phyloP scores from a whole-genome alignment of 2,329 filamentous ascomycete species.

The Botrytis fragariae region DNA sequence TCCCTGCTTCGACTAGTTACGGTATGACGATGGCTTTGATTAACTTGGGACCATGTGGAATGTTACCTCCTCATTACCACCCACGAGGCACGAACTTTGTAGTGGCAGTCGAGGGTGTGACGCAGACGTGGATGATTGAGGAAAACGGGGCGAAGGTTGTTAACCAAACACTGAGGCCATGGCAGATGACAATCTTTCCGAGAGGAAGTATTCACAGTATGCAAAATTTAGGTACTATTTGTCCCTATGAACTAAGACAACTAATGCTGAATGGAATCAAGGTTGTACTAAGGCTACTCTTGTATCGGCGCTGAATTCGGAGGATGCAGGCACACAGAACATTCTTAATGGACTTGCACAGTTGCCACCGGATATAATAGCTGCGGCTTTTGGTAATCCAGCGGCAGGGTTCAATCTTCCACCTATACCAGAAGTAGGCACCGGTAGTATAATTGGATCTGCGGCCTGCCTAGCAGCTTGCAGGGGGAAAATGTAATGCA shows the following conservation, averaged over 20 bases:
- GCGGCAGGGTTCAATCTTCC: conserved; percentile 15
- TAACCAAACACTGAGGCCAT: conserved; percentile 42
- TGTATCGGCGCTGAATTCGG: conserved; percentile 48
- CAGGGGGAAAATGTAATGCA: conserved; percentile 1
- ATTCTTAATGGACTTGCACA: conserved; percentile 46
- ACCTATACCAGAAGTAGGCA: conserved; percentile 42
- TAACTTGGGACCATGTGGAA: conserved; percentile 50
- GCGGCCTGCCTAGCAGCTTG: conserved; percentile 40
- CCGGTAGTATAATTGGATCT: conserved; percentile 43
- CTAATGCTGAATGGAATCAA: conserved; percentile 27
- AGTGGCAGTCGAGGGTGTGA: conserved; percentile 47
- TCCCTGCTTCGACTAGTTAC: conserved; percentile 47
- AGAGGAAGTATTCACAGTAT: conserved; percentile 48
- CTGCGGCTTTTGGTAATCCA: conserved; percentile 44
- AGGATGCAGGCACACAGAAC: conserved; percentile 51
- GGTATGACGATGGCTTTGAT: conserved; percentile 49
- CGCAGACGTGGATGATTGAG: conserved; percentile 50
- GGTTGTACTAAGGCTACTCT: conserved; percentile 50
- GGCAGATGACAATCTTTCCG: conserved; percentile 51
- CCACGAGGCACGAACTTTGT: conserved; percentile 50
- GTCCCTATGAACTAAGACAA: neutral
- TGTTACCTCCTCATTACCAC: conserved; percentile 51
- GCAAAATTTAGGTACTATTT: conserved; percentile 46
- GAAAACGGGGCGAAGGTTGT: conserved; percentile 50
- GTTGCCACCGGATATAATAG: conserved; percentile 43